Percentiles rank a stretch among this genome's conserved stretches.
Evolutionary conservation across 495 filamentous ascomycete genomes (phyloP).

Genomic region (Pseudoneurospora amorphoporcata): DNA sequence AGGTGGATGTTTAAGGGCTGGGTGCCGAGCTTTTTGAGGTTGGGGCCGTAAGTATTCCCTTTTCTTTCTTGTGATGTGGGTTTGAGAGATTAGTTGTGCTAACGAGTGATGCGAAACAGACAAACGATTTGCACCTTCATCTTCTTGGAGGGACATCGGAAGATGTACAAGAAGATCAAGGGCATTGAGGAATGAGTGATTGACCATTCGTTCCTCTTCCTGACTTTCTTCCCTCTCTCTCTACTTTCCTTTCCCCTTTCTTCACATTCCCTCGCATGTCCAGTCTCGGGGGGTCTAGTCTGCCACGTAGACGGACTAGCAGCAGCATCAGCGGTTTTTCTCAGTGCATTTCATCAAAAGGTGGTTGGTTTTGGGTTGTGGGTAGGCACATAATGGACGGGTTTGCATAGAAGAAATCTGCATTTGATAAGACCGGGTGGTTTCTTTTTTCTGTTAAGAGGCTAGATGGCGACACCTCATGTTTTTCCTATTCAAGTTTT

Average conservation of each 20-base stretch:
- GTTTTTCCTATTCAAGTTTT: not conserved
- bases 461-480: not conserved
- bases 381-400: not conserved
- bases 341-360: not conserved
- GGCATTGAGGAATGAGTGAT: constrained; percentile 27
- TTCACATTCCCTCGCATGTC: not conserved
- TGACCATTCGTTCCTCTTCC: not conserved
- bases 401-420: not conserved
- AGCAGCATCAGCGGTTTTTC: not conserved
- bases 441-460: not conserved
- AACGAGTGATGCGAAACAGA: constrained; percentile 13
- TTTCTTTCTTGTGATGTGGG: not conserved
- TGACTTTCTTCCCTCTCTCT: not conserved
- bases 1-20: constrained; percentile 95
- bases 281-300: not conserved
- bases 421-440: not conserved
- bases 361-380: not conserved
- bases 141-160: constrained; percentile 88
- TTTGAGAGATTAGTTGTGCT: not conserved
- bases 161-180: constrained; percentile 45
- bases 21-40: constrained; percentile 89
- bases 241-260: not conserved
- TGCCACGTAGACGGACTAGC: not conserved
- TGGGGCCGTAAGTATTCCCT: constrained; percentile 50
- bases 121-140: constrained; percentile 95